Evolutionary conservation across 305 asterid species (phyloP), one percentile per base, ranked within the genome.

Genomic region (Coffea humblotiana): DNA sequence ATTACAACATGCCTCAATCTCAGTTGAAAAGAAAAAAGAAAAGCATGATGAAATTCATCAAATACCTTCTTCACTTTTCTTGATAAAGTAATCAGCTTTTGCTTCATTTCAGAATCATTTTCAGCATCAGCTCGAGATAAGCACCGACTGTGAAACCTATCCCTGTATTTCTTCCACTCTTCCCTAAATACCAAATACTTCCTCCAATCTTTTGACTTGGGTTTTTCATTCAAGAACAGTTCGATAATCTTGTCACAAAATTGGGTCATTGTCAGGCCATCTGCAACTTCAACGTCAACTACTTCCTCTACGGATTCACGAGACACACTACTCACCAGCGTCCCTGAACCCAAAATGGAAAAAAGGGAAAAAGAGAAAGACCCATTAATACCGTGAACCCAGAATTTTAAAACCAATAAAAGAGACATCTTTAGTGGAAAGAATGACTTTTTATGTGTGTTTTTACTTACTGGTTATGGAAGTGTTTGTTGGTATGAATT

Each of bases 201-300:
- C 79, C 82, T 93, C 99, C 98, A 92, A 69, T 95, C 93, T 77
- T 86, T 93, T 63, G 97, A 80, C 87, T 88, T 93, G 71, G 97
- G 97, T 78, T 93, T 95, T 94, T 95, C 97, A 85, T 87, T 82
- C 87, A 93, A 48, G 86, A 95, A 95, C 77, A 93, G 84, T 56
- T 91, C 97, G 81, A 95, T 95, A 29, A 95, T 83, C 86, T 90
- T 95, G 80, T 95, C 98, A 73, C 97, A 91, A 75, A 95, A 90
- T 45, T 92, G 92, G 83, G 97, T 93, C 60, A 92, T 86, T 56
- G 99, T 93, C 85, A 82, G 86, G 56, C 99, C 99, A 27, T 91
- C 90, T 23, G 98, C 97, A 86, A 95, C 85, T 87, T 94, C 95
- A 69, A 84, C 89, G 48, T 88, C 97, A n/a, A 77, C 89, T 76